A percentile compares a stretch with the other conserved stretches of the same genome.
Conservation (phyloP, 2,329 filamentous ascomycete genomes). For the Aspergillus aculeatinus region DNA sequence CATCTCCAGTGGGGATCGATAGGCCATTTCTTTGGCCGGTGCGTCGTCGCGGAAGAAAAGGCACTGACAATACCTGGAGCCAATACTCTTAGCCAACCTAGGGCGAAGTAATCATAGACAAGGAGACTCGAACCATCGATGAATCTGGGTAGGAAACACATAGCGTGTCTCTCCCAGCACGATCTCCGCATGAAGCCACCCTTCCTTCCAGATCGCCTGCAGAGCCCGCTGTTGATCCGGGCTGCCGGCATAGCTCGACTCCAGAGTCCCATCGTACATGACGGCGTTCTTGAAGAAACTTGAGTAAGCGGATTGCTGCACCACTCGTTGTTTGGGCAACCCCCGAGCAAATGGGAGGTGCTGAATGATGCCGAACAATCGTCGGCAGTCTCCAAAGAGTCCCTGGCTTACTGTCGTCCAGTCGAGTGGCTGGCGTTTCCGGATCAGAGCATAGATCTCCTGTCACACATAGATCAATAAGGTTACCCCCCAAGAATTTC, state of each 20-base stretch:
- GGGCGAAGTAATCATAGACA: no score
- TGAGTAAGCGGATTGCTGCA: no score
- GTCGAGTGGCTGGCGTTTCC: not conserved
- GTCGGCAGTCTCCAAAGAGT: constrained; percentile 6
- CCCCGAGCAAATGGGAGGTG: constrained; percentile 6
- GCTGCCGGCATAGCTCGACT: no score
- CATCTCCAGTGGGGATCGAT: constrained; percentile 11
- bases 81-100: no score
- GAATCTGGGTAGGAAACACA: constrained; percentile 12
- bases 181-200: constrained; percentile 14
- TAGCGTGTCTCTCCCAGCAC: constrained; percentile 5
- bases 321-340: not conserved
- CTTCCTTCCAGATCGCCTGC: constrained; percentile 7
- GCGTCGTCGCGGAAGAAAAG: no score
- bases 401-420: constrained; percentile 5
- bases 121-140: constrained; percentile 8
- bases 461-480: not conserved
- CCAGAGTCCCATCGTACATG: no score
- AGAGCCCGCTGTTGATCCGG: not conserved
- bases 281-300: no score
- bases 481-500: no score
- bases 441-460: not conserved
- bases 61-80: no score
- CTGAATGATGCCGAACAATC: not conserved
- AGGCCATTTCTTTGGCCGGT: not conserved